Conservation (phyloP, 371 early-diverging fungal genomes). For the Funneliformis caledonium region DNA sequence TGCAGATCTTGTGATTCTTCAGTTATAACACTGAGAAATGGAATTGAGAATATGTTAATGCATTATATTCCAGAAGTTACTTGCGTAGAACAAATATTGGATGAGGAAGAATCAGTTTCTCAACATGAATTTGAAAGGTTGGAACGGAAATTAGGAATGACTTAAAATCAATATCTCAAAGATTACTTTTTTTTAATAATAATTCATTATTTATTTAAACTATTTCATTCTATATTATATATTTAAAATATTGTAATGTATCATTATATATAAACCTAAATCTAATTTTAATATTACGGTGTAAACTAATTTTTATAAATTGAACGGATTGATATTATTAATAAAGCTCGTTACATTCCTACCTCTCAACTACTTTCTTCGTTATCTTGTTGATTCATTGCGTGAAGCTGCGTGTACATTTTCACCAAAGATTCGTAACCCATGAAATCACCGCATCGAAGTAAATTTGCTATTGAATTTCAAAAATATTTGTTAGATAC, state of each 20-base stretch:
- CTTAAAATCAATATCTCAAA: not conserved
- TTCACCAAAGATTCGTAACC: conserved; percentile 86
- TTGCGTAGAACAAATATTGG: conserved; percentile 86
- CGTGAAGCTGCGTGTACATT: conserved; percentile 86
- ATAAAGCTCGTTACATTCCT: not conserved
- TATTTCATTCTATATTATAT: not conserved
- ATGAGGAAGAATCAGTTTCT: conserved; percentile 42
- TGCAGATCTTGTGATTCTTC: conserved; percentile 94
- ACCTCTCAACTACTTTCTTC: conserved; percentile 3
- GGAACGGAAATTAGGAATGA: conserved; percentile 18
- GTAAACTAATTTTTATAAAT: not conserved
- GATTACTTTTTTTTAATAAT: not conserved
- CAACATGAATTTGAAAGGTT: conserved; percentile 42
- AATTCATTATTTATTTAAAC: not conserved
- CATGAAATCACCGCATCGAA: conserved; percentile 82
- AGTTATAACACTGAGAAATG: conserved; percentile 92
- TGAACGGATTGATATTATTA: not conserved
- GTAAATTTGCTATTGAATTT: conserved; percentile 71
- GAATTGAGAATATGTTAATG: conserved; percentile 98
- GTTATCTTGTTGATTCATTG: conserved; percentile 46
- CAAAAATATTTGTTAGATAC: not conserved
- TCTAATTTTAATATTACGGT: not conserved
- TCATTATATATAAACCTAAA: not conserved
- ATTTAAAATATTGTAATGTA: not conserved
- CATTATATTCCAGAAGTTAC: conserved; percentile 98